These are phyloP conservation scores for Monosporascus sp. DNA, from an alignment of 2,329 filamentous ascomycete genomes.

Conservation along the genomic window DNA sequence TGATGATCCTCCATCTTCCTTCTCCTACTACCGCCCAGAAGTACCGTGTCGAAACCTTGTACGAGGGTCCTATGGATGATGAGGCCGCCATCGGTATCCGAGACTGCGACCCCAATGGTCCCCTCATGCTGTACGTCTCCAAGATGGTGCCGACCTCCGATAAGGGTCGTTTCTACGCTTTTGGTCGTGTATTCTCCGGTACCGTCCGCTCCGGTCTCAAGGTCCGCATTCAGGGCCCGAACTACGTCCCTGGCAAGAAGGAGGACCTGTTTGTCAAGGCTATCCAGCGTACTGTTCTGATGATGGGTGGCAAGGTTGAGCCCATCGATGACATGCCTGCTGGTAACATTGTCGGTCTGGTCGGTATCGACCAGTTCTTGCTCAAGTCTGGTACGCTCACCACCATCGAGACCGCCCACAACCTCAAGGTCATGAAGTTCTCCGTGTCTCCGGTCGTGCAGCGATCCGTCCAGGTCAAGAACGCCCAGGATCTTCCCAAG, in stretches of 20 bases:
- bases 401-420: slow-evolving; percentile 95
- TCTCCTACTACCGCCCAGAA: slow-evolving; percentile 92
- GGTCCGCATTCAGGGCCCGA: slow-evolving; percentile 99
- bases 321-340: slow-evolving; percentile 98
- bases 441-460: slow-evolving; percentile 98
- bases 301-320: slow-evolving; percentile 99
- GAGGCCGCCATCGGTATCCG: slow-evolving; percentile 93
- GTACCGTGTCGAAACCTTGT: slow-evolving; percentile 97
- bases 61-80: slow-evolving; percentile 95
- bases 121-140: slow-evolving; percentile 99
- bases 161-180: slow-evolving; percentile 99
- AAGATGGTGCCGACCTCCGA: slow-evolving; percentile 99
- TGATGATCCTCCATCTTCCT: slow-evolving; percentile 99
- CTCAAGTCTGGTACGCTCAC: slow-evolving; percentile 99
- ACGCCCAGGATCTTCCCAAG: slow-evolving; percentile 99
- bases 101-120: slow-evolving; percentile 95
- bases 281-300: slow-evolving; percentile 98
- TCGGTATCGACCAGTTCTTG: slow-evolving; percentile 99
- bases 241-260: slow-evolving; percentile 98
- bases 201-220: slow-evolving; percentile 96
- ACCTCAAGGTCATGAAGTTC: slow-evolving; percentile 99
- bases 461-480: slow-evolving; percentile 99
- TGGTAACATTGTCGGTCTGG: slow-evolving; percentile 99
- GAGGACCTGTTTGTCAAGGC: slow-evolving; percentile 99
- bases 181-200: slow-evolving; percentile 99